These are phyloP conservation scores for Pythium rishiriense DNA, from an alignment of 352 stramenopile species.

Conservation along the genomic window DNA sequence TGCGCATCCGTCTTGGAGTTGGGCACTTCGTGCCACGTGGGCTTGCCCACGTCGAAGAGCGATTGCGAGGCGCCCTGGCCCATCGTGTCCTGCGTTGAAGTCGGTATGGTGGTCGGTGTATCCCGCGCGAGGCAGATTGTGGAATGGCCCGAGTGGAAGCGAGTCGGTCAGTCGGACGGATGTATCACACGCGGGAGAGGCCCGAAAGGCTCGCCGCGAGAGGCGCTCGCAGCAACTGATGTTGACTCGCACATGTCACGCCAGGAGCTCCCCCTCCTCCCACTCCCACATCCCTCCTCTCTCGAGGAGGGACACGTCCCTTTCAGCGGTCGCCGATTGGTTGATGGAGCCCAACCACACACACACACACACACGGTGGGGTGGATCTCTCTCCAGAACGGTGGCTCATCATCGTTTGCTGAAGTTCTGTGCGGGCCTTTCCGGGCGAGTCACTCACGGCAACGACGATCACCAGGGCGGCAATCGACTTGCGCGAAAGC, in stretches of 20 bases:
- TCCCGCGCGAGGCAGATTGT: not conserved
- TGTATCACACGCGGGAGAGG: too few relatives aligned
- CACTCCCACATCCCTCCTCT: not conserved
- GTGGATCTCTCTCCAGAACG: not conserved
- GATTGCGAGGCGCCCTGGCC: slow-evolving; percentile 22
- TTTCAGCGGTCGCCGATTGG: not conserved
- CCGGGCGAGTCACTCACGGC: not conserved
- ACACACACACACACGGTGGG: not conserved
- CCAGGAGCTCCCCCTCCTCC: not conserved
- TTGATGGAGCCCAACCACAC: not conserved
- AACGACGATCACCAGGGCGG: not conserved
- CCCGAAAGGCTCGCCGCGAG: not conserved
- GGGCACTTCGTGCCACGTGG: slow-evolving; percentile 26
- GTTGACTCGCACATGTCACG: slow-evolving; percentile 1
- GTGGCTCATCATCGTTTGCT: not conserved
- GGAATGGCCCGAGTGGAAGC: slow-evolving; percentile 16
- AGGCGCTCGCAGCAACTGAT: not conserved
- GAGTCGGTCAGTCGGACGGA: too few relatives aligned
- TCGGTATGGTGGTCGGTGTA: too few relatives aligned
- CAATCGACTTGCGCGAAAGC: not conserved
- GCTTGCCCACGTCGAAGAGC: slow-evolving; percentile 19
- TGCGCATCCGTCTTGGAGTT: slow-evolving; percentile 15
- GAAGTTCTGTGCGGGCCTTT: not conserved
- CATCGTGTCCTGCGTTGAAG: slow-evolving; percentile 3
- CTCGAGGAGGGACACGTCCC: not conserved